Base-by-base conservation (phyloP, 495 filamentous ascomycete species). In the Terfezia boudieri region DNA sequence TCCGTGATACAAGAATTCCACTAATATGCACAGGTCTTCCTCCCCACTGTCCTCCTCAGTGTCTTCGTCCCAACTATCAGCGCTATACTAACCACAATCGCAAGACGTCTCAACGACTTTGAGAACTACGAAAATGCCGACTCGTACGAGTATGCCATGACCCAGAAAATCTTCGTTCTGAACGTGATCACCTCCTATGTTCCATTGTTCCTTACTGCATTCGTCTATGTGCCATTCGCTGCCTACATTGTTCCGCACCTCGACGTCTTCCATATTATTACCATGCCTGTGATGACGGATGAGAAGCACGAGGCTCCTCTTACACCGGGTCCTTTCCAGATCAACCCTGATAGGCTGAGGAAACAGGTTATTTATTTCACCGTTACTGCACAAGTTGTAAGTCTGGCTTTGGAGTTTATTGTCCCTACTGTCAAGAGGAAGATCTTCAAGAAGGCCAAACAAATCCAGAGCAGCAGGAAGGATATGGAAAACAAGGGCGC, bases 111-210 rank as follows among this genome's bases (percentile, higher is more conserved):
- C 7, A 96, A 83, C 35, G 77, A 92, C 51, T 77, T 77, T 58
- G 90, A 98, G 62, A 98, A 98, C 66, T 89, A 94, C 67, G 83
- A 92, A 64, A 95, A 46, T 22, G 46, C 51, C 35, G 55, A 55
- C 67, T 68, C 66, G 0, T 85, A 96, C 58, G 79, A 92, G 58
- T 74, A 76, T 4, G 81, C 86, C 2, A 72, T 96, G 63, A 87
- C 86, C 4, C 77, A 78, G 61, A 98, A 98, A 68, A 77, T 93
- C 48, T 95, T 98, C 59, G 77, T 98, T 22, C 75, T 98, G 59
- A 96, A 98, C 70, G 94, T 96, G 63, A 90, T 98, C 63, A 94
- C 86, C 11, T 95, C 90, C 0, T 98, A 96, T 63, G 76, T 94
- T 4, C 83, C 86, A 0, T 78, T 98, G 36, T 82, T 93, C 67